These are phyloP conservation scores for Paxillus ammoniavirescens DNA, from an alignment of 768 basidiomycete genomes.

Conservation along the genomic window DNA sequence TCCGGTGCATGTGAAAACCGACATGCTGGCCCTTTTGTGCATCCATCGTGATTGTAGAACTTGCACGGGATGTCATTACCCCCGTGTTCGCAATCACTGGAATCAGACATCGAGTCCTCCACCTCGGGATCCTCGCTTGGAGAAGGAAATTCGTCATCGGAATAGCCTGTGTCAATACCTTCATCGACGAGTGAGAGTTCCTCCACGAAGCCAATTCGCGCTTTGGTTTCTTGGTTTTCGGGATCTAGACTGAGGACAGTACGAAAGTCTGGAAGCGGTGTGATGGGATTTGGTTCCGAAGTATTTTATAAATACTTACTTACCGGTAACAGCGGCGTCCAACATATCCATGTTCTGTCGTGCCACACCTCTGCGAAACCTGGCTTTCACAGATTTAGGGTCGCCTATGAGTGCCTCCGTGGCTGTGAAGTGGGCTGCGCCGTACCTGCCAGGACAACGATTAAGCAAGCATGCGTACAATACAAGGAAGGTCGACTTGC, in stretches of 20 bases:
- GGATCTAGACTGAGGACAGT: slow-evolving; percentile 27
- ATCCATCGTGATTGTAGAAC: slow-evolving; percentile 56
- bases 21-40: slow-evolving; percentile 41
- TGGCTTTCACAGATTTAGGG: slow-evolving; percentile 33
- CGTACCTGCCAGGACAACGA: slow-evolving; percentile 14
- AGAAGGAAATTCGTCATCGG: slow-evolving; percentile 16
- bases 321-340: slow-evolving; percentile 24
- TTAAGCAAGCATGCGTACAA: background rate
- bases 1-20: slow-evolving; percentile 54
- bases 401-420: slow-evolving; percentile 26
- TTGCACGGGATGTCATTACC: slow-evolving; percentile 55
- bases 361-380: slow-evolving; percentile 35
- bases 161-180: background rate
- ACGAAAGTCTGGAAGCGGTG: slow-evolving; percentile 25
- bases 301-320: background rate
- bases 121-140: slow-evolving; percentile 28
- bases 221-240: slow-evolving; percentile 13
- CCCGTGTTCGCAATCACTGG: slow-evolving; percentile 36
- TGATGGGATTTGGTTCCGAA: background rate
- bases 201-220: slow-evolving; percentile 15
- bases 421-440: slow-evolving; percentile 30
- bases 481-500: slow-evolving; percentile 14
- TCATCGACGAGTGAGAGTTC: background rate
- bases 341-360: slow-evolving; percentile 26
- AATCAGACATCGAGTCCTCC: slow-evolving; percentile 48